Evolutionary conservation across 108 stramenopile species (phyloP), one percentile per base, ranked within the genome.

Genomic region (Ochromonas danica): DNA sequence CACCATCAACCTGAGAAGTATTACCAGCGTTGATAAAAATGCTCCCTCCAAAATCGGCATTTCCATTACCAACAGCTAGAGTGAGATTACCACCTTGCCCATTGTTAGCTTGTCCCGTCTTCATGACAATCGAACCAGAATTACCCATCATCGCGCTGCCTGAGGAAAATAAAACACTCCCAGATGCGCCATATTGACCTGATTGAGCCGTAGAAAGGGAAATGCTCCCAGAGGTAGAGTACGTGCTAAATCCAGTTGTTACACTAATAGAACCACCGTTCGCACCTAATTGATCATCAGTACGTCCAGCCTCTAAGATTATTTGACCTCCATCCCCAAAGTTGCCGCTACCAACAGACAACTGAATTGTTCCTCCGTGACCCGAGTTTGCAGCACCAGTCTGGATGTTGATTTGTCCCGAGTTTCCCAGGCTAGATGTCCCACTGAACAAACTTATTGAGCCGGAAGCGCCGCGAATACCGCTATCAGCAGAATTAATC

Each of bases 111-210:
- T 78, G 74, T 22, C 86, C 86, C 2, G 86, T 77, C 33, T 31
- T 22, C 30, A 70, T 14, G 14, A 22, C 10, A 70, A 70, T 17
- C 10, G 67, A 43, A 0, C 83, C 83, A 3, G 84, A 79, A 1
- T 84, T 80, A 1, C 88, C 89, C 3, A 79, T 79, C 6, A 43
- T 77, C 17, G 89, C 80, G 0, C 39, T 74, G 0, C 89, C 90
- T 33, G 90, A 88, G 39, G 65, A 41, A 0, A 90, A 43, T 36
- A 74, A 57, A 42, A 88, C 35, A 33, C 38, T 82, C 27, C 90
- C 90, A 1, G 86, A 87, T 33, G 80, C 61, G n/a, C 87, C 87
- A 14, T 14, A 35, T 39, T 6, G 35, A 17, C 87, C 87, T 1
- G 84, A 85, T 39, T 87, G 85, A 39, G 81, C 84, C 0, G 86